Evolutionary conservation across 2,329 filamentous ascomycete species (phyloP), one percentile per base, ranked within the genome.

Genomic region (Nemania sp.): DNA sequence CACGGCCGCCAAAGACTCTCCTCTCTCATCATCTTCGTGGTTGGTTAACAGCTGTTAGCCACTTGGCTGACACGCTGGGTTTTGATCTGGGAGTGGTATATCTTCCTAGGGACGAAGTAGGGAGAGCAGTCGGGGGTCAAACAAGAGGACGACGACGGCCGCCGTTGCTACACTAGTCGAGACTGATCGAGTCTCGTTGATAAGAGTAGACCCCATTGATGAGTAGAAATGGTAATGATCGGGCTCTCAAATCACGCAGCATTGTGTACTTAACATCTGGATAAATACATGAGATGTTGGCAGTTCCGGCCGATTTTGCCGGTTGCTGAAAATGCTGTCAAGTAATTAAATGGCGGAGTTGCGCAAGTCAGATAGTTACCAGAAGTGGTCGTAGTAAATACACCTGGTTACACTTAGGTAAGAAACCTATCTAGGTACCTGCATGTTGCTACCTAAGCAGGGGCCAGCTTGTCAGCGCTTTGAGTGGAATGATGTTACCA

Each of bases 271-370:
- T 55, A 50, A 62, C 62, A 64, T 64, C 46, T 64, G 62, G 59
- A 62, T 64, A 64, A 64, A 64, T 62, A 34, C n/a, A n/a, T n/a
- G n/a, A 54, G 43, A 52, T 18, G 6, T 21, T 59, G 47, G 46
- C 48, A 58, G 42, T 59, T 37, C 62, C 59, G 59, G 62, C 48
- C 55, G 51, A 64, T 64, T 64, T 64, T 64, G 59, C 62, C 62
- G 62, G 62, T 32, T 50, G 51, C 46, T 50, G 20, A 45, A 54
- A 46, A 43, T n/a, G 21, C 43, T 29, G 56, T 43, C 18, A 46
- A 50, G 29, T 52, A 49, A 51, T 56, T 45, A 45, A 61, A 53
- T 25, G 55, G 42, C 51, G 54, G 12, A 35, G 47, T 50, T 43
- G 47, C 25, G 54, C 48, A 50, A 21, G 11, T 35, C 52, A n/a